phyloP scores from a whole-genome alignment of 306 rosid genomes.

The Dalbergia oliveri region DNA sequence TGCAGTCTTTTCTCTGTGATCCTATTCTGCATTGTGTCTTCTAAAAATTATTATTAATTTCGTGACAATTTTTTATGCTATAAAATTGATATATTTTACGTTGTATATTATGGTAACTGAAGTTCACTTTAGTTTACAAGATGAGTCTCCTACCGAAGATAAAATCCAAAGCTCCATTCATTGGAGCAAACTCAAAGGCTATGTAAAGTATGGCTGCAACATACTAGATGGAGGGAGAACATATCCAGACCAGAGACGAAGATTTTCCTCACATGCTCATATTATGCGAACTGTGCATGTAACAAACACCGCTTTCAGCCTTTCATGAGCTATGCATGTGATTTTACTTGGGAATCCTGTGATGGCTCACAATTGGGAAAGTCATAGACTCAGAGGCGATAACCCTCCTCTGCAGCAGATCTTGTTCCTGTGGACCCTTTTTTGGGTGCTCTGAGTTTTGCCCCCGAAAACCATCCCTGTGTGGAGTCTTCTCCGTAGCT shows the following conservation, averaged over 20 bases:
- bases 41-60: too few species aligned
- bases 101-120: too few species aligned
- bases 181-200: slow-evolving; percentile 41
- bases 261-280: slow-evolving; percentile 24
- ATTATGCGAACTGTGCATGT: slow-evolving; percentile 24
- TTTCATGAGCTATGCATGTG: background rate
- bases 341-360: background rate
- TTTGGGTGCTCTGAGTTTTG: background rate
- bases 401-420: background rate
- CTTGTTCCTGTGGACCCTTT: slow-evolving; percentile 28
- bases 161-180: slow-evolving; percentile 22
- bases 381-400: background rate
- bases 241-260: slow-evolving; percentile 27
- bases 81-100: too few species aligned
- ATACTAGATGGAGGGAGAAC: too few species aligned
- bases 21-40: too few species aligned
- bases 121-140: too few species aligned
- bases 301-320: too few species aligned
- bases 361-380: slow-evolving; percentile 17
- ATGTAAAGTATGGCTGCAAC: too few species aligned
- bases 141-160: too few species aligned
- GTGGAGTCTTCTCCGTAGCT: slow-evolving; percentile 25
- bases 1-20: too few species aligned
- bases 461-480: slow-evolving; percentile 11
- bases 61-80: too few species aligned